Evolutionary conservation across 169 alveolate species (phyloP), one percentile per base, ranked within the genome.

Genomic region (Cryptosporidium baileyi): DNA sequence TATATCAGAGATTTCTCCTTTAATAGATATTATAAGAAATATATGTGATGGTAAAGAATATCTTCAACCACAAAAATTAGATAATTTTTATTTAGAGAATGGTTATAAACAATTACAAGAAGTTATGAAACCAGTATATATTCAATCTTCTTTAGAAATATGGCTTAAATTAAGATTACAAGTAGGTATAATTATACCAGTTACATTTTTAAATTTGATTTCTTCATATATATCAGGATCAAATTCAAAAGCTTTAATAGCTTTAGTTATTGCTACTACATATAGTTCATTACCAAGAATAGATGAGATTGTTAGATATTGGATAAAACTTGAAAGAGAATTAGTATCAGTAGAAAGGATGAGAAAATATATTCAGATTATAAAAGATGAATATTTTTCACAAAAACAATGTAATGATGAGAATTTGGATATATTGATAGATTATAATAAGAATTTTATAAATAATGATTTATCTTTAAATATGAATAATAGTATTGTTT

Each of bases 31-130:
- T 13, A 67, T 74, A 26, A 74, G 85, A 26, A 74, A 74, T 54
- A 57, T 74, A 11, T 74, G 85, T 41, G 85, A 74, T 51, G 85
- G 85, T 52, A 74, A 54, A 43, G 85, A 74, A 43, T 74, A 59
- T 57, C 43, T 74, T 52, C 3, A 34, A 11, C 74, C 85, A 8
- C 85, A 74, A 51, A 74, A 74, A n/a, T 54, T 74, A 9, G 67
- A 57, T 38, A 19, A 34, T 15, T 74, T 74, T 57, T 74, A 54
- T 36, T 38, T 74, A 32, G 61, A 74, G 11, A 74, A 51, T 36
- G 85, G 85, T 3, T 74, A 54, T 28, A 32, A 7, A 2, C 85
- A 74, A 60, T 59, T 74, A 24, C 85, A 74, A 38, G 67, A 57
- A 43, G 49, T 74, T 13, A 36, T 74, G 60, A 74, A 30, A 34